Evolutionary conservation across 2,329 filamentous ascomycete genomes (phyloP).

Genomic region (Beauveria asiatica): DNA sequence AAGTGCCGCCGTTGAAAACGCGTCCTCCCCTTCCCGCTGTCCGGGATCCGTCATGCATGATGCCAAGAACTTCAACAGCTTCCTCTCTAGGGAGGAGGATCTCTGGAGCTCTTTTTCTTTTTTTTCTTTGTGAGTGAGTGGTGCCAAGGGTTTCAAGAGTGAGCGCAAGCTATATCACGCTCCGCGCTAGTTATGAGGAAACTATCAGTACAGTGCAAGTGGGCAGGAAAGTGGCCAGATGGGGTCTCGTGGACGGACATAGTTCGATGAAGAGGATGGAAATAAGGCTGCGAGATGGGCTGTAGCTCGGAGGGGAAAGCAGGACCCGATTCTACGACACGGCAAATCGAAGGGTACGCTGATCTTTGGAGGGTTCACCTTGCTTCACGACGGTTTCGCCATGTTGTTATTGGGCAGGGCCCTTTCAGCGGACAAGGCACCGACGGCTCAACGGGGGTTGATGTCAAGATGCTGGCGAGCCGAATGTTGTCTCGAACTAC

Average conservation of each 20-base stretch:
- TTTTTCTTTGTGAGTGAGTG: no score
- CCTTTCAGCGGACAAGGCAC: neutral
- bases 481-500: no score
- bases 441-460: no score
- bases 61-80: neutral
- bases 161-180: no score
- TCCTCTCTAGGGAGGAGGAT: neutral
- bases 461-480: no score
- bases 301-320: neutral
- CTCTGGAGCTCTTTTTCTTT: neutral
- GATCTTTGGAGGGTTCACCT: neutral
- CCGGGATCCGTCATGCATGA: neutral
- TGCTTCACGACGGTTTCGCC: neutral
- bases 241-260: neutral
- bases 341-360: neutral
- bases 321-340: neutral
- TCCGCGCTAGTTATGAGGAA: neutral
- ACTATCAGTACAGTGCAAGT: no score
- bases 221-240: neutral
- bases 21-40: neutral
- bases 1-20: neutral
- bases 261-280: neutral
- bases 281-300: neutral
- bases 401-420: neutral
- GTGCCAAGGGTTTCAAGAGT: no score